Percentiles rank a stretch among this genome's conserved stretches.
phyloP scores from a whole-genome alignment of 148 eudicot genomes.

The Drosera capensis region DNA sequence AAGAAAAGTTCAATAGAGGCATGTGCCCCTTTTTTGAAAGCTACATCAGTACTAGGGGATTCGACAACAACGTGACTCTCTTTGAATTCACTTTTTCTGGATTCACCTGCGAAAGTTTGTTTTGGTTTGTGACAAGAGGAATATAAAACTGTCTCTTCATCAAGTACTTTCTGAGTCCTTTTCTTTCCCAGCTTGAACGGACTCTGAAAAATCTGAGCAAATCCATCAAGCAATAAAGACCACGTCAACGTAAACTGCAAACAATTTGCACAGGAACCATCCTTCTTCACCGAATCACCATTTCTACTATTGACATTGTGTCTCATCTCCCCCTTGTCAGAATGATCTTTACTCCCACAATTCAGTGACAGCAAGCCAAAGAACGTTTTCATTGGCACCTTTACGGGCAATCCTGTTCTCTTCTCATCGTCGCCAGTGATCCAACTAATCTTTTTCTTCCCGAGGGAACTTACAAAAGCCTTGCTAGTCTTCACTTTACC shows the following conservation, averaged over 20 bases:
- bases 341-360: slow-evolving; percentile 19
- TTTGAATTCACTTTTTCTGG: slow-evolving; percentile 21
- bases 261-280: slow-evolving; percentile 51
- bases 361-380: slow-evolving; percentile 32
- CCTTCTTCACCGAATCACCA: slow-evolving; percentile 26
- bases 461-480: slow-evolving; percentile 8
- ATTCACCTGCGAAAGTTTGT: slow-evolving; percentile 15
- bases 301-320: slow-evolving; percentile 24
- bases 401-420: slow-evolving; percentile 37
- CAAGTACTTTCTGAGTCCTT: slow-evolving; percentile 21
- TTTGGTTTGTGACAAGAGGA: slow-evolving; percentile 11
- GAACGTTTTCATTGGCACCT: slow-evolving; percentile 42
- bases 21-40: slow-evolving; percentile 29
- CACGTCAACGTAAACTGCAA: slow-evolving; percentile 63
- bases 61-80: slow-evolving; percentile 18
- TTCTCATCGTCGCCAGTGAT: slow-evolving; percentile 32
- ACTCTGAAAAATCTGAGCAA: slow-evolving; percentile 49
- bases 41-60: slow-evolving; percentile 18
- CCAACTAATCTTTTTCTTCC: slow-evolving; percentile 19
- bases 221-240: slow-evolving; percentile 53
- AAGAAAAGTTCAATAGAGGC: slow-evolving; percentile 47
- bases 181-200: slow-evolving; percentile 47
- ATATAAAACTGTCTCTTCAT: slow-evolving; percentile 18
- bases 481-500: slow-evolving; percentile 12
- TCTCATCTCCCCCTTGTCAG: slow-evolving; percentile 16